Evolutionary conservation across 2,329 filamentous ascomycete genomes (phyloP).

Genomic region (Shiraia bambusicola): DNA sequence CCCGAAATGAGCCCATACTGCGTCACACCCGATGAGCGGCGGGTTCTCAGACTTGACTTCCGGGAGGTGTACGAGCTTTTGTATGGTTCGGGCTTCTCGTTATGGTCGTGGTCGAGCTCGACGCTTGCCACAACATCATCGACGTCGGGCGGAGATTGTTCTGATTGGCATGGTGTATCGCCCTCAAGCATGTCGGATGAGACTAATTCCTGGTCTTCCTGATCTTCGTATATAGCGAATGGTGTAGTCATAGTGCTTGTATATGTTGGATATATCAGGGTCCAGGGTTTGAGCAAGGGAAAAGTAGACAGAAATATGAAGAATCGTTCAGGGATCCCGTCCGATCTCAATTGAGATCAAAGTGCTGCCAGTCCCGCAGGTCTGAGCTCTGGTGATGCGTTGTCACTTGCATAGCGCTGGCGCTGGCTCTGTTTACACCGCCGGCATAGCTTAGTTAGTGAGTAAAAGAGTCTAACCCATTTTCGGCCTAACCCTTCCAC

Average conservation of each 20-base stretch:
- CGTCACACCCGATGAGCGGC: slow-evolving; percentile 33
- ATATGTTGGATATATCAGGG: slow-evolving; percentile 18
- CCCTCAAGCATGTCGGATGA: slow-evolving; percentile 37
- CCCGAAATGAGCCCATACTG: slow-evolving; percentile 41
- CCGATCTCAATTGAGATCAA: slow-evolving; percentile 5
- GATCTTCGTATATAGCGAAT: slow-evolving; percentile 40
- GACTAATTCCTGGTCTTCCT: slow-evolving; percentile 31
- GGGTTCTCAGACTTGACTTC: slow-evolving; percentile 22
- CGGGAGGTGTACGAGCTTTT: slow-evolving; percentile 37
- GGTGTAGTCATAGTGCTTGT: slow-evolving; percentile 33
- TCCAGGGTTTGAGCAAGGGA: slow-evolving; percentile 8
- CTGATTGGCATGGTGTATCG: slow-evolving; percentile 37
- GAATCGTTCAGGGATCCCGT: slow-evolving; percentile 11
- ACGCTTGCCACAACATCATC: slow-evolving; percentile 36
- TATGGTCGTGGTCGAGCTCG: slow-evolving; percentile 27
- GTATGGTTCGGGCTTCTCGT: slow-evolving; percentile 32
- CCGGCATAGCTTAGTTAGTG: too few species aligned
- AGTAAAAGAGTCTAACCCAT: background rate
- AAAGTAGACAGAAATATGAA: slow-evolving; percentile 3
- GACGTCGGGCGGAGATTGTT: slow-evolving; percentile 26
- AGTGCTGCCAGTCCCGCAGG: slow-evolving; percentile 4
- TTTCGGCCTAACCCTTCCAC: too few species aligned
- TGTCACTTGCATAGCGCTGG: slow-evolving; percentile 10
- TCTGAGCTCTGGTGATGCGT: slow-evolving; percentile 20
- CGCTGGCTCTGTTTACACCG: slow-evolving; percentile 22